Evolutionary conservation across 768 basidiomycete genomes (phyloP).

Genomic region (Termitomyces titanicus): DNA sequence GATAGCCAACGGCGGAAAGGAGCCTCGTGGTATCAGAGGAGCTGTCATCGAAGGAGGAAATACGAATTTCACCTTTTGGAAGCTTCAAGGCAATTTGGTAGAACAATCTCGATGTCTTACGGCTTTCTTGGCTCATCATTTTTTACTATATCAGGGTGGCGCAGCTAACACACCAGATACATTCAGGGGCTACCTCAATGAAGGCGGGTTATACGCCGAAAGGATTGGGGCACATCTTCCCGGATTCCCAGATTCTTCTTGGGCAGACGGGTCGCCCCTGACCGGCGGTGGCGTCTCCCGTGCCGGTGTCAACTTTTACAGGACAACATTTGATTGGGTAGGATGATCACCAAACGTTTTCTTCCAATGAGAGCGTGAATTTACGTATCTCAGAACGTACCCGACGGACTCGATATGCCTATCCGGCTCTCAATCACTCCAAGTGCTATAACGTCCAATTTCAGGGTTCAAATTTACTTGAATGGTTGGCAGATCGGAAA

Average conservation of each 20-base stretch:
- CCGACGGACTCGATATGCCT: slow-evolving; percentile 39
- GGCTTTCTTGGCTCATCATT: not conserved
- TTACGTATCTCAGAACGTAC: slow-evolving; percentile 27
- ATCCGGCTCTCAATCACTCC: slow-evolving; percentile 43
- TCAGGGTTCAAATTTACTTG: slow-evolving; percentile 45
- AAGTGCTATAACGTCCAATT: slow-evolving; percentile 40
- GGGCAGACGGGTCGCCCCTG: slow-evolving; percentile 33
- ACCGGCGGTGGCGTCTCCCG: slow-evolving; percentile 22
- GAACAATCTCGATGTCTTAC: not conserved
- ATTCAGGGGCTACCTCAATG: slow-evolving; percentile 46
- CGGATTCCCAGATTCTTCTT: slow-evolving; percentile 36
- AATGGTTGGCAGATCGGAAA: slow-evolving; percentile 56
- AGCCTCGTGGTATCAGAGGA: slow-evolving; percentile 46
- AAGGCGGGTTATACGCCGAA: slow-evolving; percentile 48
- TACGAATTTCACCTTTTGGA: slow-evolving; percentile 36
- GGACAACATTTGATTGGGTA: slow-evolving; percentile 39
- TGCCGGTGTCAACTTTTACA: slow-evolving; percentile 42
- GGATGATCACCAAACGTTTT: slow-evolving; percentile 3
- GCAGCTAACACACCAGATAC: slow-evolving; percentile 39
- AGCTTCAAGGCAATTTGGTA: slow-evolving; percentile 38
- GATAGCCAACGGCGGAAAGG: slow-evolving; percentile 45
- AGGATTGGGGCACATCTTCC: slow-evolving; percentile 50
- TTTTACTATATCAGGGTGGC: slow-evolving; percentile 24
- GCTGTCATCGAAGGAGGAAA: slow-evolving; percentile 39
- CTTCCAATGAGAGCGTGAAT: not conserved